Percentiles rank a stretch among this genome's conserved stretches.
Evolutionary conservation across 805 yeast genomes (phyloP).

Genomic region (Ogataea philodendri): DNA sequence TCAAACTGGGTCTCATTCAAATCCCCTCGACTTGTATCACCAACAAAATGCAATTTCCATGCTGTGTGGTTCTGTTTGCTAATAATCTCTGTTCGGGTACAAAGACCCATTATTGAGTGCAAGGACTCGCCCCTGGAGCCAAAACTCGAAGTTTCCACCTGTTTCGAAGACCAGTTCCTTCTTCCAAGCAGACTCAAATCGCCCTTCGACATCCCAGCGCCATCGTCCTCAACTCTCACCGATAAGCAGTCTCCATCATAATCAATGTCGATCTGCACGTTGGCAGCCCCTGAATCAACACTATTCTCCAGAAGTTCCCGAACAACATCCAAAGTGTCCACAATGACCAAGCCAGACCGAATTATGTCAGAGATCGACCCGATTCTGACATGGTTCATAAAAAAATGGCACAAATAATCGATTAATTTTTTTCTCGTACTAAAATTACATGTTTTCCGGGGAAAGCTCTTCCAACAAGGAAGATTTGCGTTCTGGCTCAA

Average conservation of each 20-base stretch:
- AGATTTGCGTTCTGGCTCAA: no score
- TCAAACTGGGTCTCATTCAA: conserved; percentile 1
- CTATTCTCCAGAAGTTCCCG: conserved; percentile 54
- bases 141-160: conserved; percentile 39
- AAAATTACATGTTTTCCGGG: conserved; percentile 1
- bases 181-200: conserved; percentile 49
- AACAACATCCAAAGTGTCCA: conserved; percentile 35
- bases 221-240: conserved; percentile 61
- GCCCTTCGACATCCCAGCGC: conserved; percentile 56
- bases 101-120: conserved; percentile 47
- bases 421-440: conserved; percentile 1
- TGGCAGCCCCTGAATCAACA: conserved; percentile 50
- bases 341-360: conserved; percentile 2
- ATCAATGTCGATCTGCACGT: conserved; percentile 30
- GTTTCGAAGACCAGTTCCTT: conserved; percentile 56
- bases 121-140: conserved; percentile 80
- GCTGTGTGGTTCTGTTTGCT: conserved; percentile 40
- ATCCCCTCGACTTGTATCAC: conserved; percentile 10
- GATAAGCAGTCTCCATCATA: conserved; percentile 29
- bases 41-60: conserved; percentile 26
- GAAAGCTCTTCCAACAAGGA: no score
- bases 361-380: not conserved
- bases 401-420: not conserved
- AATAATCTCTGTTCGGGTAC: conserved; percentile 43
- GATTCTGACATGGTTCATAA: conserved; percentile 7